Evolutionary conservation across 148 eudicot species (phyloP).

Genomic region (Rhododendron williamsianum): DNA sequence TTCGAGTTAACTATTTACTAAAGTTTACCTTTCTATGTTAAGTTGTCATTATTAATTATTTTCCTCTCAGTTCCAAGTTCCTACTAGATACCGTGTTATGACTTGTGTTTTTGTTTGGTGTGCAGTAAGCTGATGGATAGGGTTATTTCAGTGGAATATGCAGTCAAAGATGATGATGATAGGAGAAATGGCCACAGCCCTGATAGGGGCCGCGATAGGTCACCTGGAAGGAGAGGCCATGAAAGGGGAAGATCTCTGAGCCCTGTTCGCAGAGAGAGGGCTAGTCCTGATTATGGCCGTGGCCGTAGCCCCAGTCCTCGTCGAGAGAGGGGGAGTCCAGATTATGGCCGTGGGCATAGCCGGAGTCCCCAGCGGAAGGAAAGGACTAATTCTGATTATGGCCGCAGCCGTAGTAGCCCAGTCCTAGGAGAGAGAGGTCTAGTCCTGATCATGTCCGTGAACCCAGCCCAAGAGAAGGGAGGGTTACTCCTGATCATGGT

Average conservation of each 20-base stretch:
- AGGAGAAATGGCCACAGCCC: conserved; percentile 60
- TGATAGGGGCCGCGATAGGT: conserved; percentile 51
- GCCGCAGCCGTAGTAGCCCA: conserved; percentile 10
- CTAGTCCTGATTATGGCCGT: conserved; percentile 51
- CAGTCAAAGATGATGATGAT: conserved; percentile 65
- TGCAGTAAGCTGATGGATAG: conserved; percentile 81
- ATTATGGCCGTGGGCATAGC: conserved; percentile 28
- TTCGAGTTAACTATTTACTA: background rate
- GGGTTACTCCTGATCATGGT: conserved; percentile 27
- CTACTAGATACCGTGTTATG: background rate
- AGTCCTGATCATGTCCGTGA: conserved; percentile 23
- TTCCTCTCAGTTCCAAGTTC: background rate
- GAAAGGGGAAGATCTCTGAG: conserved; percentile 25
- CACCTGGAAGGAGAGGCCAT: conserved; percentile 53
- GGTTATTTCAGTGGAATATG: conserved; percentile 78
- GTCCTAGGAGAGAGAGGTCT: conserved; percentile 32
- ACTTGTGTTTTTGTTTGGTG: background rate
- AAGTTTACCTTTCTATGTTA: background rate
- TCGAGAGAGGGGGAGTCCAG: conserved; percentile 44
- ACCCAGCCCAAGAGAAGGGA: conserved; percentile 22
- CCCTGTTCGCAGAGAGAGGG: conserved; percentile 48
- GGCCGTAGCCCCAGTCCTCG: conserved; percentile 45
- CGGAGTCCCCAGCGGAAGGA: conserved; percentile 13
- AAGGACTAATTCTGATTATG: conserved; percentile 7
- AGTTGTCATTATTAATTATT: no score